Evolutionary conservation across 257 asterid species (phyloP).

Genomic region (Pogostemon cablin): DNA sequence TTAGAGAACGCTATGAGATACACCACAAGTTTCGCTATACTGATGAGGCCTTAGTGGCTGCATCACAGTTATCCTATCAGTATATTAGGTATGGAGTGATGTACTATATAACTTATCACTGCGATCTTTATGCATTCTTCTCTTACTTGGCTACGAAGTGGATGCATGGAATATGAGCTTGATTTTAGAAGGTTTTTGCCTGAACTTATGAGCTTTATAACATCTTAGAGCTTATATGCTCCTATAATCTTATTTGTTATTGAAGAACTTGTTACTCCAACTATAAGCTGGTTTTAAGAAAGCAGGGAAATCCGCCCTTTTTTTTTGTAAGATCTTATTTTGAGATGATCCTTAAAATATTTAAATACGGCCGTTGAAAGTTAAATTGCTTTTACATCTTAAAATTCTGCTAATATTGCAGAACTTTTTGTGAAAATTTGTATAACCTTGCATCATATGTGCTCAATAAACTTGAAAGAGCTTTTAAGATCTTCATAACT

Average conservation of each 20-base stretch:
- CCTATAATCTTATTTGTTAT: not conserved
- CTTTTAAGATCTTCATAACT: too few relatives aligned
- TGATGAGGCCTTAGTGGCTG: slow-evolving; percentile 84
- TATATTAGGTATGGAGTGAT: slow-evolving; percentile 69
- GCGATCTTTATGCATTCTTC: not conserved
- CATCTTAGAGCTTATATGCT: not conserved
- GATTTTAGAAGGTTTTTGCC: not conserved
- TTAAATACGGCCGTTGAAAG: too few relatives aligned
- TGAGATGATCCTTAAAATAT: not conserved
- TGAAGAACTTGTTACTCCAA: too few relatives aligned
- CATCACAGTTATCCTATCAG: slow-evolving; percentile 86
- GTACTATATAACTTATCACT: not conserved
- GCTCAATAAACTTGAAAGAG: too few relatives aligned
- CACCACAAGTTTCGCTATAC: slow-evolving; percentile 98
- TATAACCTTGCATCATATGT: too few relatives aligned
- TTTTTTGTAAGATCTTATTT: not conserved
- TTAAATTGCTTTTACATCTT: too few relatives aligned
- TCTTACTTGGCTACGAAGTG: not conserved
- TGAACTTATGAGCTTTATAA: not conserved
- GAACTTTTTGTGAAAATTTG: too few relatives aligned
- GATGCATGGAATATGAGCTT: not conserved
- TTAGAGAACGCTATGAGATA: slow-evolving; percentile 86
- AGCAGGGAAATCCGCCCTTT: not conserved
- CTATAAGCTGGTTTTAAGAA: not conserved
- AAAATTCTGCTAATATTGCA: too few relatives aligned